Base-by-base conservation (phyloP, 352 stramenopile genomes). In the Phytophthora fragariae region DNA sequence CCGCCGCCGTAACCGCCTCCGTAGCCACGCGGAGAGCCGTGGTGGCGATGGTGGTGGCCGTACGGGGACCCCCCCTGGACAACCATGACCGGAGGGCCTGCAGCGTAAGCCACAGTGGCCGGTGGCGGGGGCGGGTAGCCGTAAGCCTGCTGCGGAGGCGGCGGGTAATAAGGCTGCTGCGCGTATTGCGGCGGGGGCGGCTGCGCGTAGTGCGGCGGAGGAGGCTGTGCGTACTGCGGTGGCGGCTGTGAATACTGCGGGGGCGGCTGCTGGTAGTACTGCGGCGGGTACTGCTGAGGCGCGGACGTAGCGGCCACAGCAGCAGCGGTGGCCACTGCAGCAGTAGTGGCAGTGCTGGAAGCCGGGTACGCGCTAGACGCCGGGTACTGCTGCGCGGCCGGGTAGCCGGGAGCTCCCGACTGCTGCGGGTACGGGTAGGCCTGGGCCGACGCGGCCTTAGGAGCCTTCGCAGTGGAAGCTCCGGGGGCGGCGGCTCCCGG, bases 161-260 rank as follows among this genome's bases (percentile, higher is more conserved):
- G 65, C 17, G 75, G 77, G 62, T 87, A 84, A 44, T 85, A 84
- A 7, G 73, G 72, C 55, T 79, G 76, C 21, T 80, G 73, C 44
- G 50, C 69, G 35, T 79, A 79, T 19, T 75, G 73, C 5, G 60
- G 73, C 3, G 73, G 68, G 12, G 71, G 70, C 2, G 79, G 68
- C 35, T 83, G 75, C 27, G 65, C 60, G 56, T 77, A 77, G 15
- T 74, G 65, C 21, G 65, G 67, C 37, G 37, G 37, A 0, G 37
- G 37, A 44, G 37, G 37, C 37, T 44, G 37, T 5, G 37, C 14
- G 37, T 44, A 44, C 37, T 44, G 37, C 58, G 80, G 75, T 0
- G 74, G 77, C 41, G 72, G 75, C 27, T 82, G 75, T 5, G 65
- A 19, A 29, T 79, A 80, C 60, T 75, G 77, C 3, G 72, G 73